These are phyloP conservation scores for Penicillium sp. DNA, from an alignment of 2,329 filamentous ascomycete genomes.

Conservation along the genomic window DNA sequence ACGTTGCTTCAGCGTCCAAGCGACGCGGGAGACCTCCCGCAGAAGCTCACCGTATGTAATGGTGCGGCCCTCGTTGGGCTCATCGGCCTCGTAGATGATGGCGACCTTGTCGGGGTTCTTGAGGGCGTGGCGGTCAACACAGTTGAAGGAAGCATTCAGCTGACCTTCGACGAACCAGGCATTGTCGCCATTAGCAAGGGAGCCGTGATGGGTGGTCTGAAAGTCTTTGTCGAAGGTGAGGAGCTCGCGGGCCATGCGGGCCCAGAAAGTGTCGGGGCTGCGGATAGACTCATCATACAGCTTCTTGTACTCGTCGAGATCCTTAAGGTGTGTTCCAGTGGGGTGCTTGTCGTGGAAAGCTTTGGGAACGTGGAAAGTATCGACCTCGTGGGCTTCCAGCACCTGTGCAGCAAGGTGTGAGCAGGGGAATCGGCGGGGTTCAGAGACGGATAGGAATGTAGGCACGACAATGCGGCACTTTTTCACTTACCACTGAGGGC, in stretches of 20 bases:
- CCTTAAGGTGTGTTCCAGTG: conserved; percentile 61
- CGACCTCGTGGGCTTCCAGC: conserved; percentile 53
- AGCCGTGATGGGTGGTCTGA: conserved; percentile 80
- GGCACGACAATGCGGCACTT: not conserved
- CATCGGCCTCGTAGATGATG: conserved; percentile 98
- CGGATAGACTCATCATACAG: conserved; percentile 84
- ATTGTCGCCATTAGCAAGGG: conserved; percentile 76
- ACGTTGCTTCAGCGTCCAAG: conserved; percentile 90
- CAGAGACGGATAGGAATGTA: not conserved
- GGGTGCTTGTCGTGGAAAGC: conserved; percentile 64
- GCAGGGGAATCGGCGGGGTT: conserved; percentile 5
- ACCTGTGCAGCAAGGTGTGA: conserved; percentile 35
- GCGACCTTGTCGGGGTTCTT: conserved; percentile 90
- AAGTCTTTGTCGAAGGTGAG: conserved; percentile 92
- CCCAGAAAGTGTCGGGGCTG: conserved; percentile 90
- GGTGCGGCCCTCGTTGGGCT: conserved; percentile 80
- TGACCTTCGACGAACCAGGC: conserved; percentile 95
- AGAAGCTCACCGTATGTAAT: conserved; percentile 94
- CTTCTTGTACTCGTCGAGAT: conserved; percentile 65
- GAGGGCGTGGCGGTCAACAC: conserved; percentile 94
- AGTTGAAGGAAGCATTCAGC: conserved; percentile 96
- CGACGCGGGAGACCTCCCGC: conserved; percentile 83
- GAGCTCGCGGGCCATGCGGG: conserved; percentile 79
- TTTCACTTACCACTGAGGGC: conserved; percentile 45
- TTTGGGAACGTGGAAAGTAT: conserved; percentile 61